Percentiles rank a stretch among this genome's conserved stretches.
Evolutionary conservation across 441 rosid species (phyloP).

Genomic region (Metrosideros polymorpha): DNA sequence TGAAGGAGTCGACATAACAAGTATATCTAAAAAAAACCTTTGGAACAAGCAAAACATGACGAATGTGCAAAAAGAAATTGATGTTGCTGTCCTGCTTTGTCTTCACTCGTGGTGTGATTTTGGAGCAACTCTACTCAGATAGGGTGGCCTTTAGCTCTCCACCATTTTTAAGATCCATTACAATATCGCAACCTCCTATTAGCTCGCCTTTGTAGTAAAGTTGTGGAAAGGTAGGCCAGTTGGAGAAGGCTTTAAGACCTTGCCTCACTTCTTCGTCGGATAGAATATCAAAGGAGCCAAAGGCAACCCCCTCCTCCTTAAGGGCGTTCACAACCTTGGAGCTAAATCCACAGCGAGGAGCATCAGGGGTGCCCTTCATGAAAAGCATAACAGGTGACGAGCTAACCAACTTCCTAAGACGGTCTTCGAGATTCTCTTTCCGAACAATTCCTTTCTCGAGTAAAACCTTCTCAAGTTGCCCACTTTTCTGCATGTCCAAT

Average conservation of each 20-base stretch:
- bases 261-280: constrained; percentile 84
- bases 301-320: constrained; percentile 52
- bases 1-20: neutral
- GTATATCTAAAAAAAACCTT: neutral
- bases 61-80: neutral
- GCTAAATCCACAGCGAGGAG: constrained; percentile 86
- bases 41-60: neutral
- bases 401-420: constrained; percentile 37
- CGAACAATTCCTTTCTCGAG: constrained; percentile 49
- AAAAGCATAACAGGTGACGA: constrained; percentile 82
- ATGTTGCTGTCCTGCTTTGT: neutral
- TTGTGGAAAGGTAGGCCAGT: constrained; percentile 97
- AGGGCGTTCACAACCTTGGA: constrained; percentile 82
- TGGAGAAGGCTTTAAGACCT: constrained; percentile 75
- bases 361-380: constrained; percentile 91
- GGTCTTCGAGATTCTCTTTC: constrained; percentile 53
- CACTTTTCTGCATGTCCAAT: constrained; percentile 91
- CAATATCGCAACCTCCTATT: constrained; percentile 90
- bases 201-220: constrained; percentile 89
- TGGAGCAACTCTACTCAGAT: constrained; percentile 35
- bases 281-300: constrained; percentile 73
- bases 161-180: constrained; percentile 56
- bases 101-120: neutral
- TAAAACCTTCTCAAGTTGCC: constrained; percentile 57
- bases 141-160: constrained; percentile 80